phyloP scores from a whole-genome alignment of 495 filamentous ascomycete species.

The Sporormia fimetaria region DNA sequence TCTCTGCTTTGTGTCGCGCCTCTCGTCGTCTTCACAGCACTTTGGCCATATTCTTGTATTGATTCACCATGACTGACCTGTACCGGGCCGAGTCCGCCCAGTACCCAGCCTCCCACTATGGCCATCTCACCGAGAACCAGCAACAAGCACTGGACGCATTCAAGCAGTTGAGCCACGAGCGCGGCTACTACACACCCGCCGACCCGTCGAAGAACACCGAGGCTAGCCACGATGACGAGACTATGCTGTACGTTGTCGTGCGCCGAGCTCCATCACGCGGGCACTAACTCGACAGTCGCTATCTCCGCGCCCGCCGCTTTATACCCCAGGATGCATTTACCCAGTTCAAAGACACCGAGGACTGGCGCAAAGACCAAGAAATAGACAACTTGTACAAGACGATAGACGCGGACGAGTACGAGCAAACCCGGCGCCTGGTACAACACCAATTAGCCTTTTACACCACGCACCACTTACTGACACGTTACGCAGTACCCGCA shows the following conservation, averaged over 20 bases:
- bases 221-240: constrained; percentile 68
- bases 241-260: constrained; percentile 51
- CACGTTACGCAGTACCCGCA: constrained; percentile 59
- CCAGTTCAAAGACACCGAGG: constrained; percentile 82
- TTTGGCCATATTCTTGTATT: neutral
- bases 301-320: constrained; percentile 68
- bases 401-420: constrained; percentile 65
- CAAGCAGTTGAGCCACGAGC: constrained; percentile 52
- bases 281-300: constrained; percentile 45
- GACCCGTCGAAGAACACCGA: constrained; percentile 32
- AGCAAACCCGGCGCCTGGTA: constrained; percentile 64
- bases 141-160: constrained; percentile 53
- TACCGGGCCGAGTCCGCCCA: constrained; percentile 27
- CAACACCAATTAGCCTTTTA: constrained; percentile 21
- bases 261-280: neutral
- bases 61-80: constrained; percentile 19
- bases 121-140: constrained; percentile 59
- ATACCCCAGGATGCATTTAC: constrained; percentile 58
- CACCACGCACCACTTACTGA: constrained; percentile 9
- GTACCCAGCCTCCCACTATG: constrained; percentile 52
- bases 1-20: no score
- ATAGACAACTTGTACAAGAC: constrained; percentile 33
- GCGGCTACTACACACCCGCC: constrained; percentile 52
- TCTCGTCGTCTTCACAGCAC: neutral
- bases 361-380: constrained; percentile 70